Conservation (phyloP, 345 rosid species). For the Streptanthus diversifolius region DNA sequence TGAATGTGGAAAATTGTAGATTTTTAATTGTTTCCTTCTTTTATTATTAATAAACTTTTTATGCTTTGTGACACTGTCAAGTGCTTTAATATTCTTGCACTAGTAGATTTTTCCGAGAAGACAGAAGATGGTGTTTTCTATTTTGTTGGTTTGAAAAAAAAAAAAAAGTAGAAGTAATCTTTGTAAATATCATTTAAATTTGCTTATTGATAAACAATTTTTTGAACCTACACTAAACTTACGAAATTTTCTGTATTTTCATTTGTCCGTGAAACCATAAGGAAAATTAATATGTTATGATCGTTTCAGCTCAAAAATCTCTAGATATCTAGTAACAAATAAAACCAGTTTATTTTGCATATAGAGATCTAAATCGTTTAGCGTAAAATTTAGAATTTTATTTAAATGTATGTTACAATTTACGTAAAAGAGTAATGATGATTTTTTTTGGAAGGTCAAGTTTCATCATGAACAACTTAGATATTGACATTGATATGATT, state of each 20-base stretch:
- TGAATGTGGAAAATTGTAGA: conserved; percentile 56
- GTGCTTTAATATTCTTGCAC: background rate
- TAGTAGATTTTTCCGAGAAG: background rate
- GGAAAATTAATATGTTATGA: background rate
- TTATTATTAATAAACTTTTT: background rate
- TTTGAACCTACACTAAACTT: background rate
- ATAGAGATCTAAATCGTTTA: too few species aligned
- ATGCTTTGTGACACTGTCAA: background rate
- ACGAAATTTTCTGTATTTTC: background rate
- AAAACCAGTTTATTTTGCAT: too few species aligned
- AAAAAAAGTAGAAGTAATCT: background rate
- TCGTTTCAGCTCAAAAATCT: background rate
- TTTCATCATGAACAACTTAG: conserved; percentile 28
- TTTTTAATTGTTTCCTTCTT: conserved; percentile 5
- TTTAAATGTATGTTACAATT: background rate
- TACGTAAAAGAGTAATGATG: conserved; percentile 17
- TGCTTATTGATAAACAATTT: background rate
- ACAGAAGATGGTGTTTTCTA: background rate
- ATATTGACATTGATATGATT: conserved; percentile 22
- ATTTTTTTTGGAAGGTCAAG: conserved; percentile 5
- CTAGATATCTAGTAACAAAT: background rate
- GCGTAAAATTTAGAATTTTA: too few species aligned
- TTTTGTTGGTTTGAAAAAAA: background rate
- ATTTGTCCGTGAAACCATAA: background rate
- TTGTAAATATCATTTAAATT: background rate